These are phyloP conservation scores for Eimeria tenella DNA, from an alignment of 169 alveolate genomes.

Conservation along the genomic window DNA sequence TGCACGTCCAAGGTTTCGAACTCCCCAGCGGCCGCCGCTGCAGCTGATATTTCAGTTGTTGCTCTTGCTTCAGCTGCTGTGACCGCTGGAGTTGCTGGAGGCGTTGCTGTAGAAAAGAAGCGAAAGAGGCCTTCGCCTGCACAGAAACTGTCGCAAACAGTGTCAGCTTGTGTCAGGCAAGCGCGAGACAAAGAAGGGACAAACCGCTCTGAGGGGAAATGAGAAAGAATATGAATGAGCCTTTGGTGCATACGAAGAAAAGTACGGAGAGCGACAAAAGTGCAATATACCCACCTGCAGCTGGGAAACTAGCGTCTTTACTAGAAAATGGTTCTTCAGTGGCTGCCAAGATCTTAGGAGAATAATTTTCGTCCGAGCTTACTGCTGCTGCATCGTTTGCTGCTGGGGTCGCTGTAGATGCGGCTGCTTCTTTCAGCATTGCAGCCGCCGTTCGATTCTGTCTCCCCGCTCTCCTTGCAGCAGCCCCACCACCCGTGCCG, in stretches of 20 bases:
- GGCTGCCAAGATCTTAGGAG: not conserved
- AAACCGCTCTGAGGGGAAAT: not conserved
- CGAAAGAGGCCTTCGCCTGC: too few relatives aligned
- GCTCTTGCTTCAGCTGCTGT: not conserved
- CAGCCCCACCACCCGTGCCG: not conserved
- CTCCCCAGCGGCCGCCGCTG: constrained; percentile 32
- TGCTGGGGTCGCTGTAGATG: not conserved
- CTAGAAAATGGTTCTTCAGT: not conserved
- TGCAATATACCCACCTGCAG: too few relatives aligned
- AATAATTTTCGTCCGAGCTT: not conserved
- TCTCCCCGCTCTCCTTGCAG: not conserved
- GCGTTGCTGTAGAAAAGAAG: not conserved
- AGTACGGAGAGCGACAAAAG: too few relatives aligned
- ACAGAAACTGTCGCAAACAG: not conserved
- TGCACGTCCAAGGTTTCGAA: not conserved
- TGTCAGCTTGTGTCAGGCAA: not conserved
- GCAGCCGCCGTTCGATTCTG: not conserved
- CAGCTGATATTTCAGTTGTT: not conserved
- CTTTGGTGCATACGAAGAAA: too few relatives aligned
- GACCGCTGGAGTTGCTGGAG: not conserved
- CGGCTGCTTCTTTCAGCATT: not conserved
- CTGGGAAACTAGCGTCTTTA: too few relatives aligned
- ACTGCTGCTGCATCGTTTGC: not conserved
- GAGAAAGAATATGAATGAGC: too few relatives aligned
- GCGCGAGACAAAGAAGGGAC: not conserved